A percentile compares a stretch with the other conserved stretches of the same genome.
phyloP scores from a whole-genome alignment of 2,329 filamentous ascomycete genomes.

The Sclerotinia trifoliorum region DNA sequence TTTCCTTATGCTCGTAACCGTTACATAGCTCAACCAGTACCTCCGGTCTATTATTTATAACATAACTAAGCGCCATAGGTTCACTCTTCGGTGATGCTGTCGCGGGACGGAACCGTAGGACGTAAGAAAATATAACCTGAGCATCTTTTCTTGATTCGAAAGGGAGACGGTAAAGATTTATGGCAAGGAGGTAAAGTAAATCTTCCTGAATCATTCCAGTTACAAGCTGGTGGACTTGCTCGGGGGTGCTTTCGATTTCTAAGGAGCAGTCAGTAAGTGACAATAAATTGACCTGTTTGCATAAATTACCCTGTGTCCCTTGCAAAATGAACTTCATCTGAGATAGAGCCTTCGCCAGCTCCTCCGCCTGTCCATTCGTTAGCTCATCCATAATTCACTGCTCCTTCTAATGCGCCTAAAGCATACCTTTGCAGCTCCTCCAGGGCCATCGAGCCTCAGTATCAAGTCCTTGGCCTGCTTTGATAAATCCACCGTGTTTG shows the following conservation, averaged over 20 bases:
- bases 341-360: slow-evolving; percentile 77
- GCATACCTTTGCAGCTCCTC: slow-evolving; percentile 54
- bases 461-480: slow-evolving; percentile 61
- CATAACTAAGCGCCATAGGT: slow-evolving; percentile 82
- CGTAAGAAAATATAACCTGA: slow-evolving; percentile 92
- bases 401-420: slow-evolving; percentile 5
- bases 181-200: slow-evolving; percentile 78
- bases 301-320: slow-evolving; percentile 74
- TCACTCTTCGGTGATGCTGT: slow-evolving; percentile 67
- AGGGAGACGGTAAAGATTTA: slow-evolving; percentile 78
- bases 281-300: neutral
- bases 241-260: slow-evolving; percentile 85
- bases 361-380: slow-evolving; percentile 64
- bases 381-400: slow-evolving; percentile 26
- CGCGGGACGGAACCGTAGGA: slow-evolving; percentile 82
- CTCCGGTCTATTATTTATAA: slow-evolving; percentile 81
- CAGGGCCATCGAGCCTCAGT: slow-evolving; percentile 57
- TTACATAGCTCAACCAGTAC: slow-evolving; percentile 85
- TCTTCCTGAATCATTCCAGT: slow-evolving; percentile 85
- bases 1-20: slow-evolving; percentile 87
- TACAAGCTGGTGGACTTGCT: slow-evolving; percentile 84
- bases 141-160: slow-evolving; percentile 97
- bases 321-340: slow-evolving; percentile 94
- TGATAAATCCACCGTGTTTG: slow-evolving; percentile 56
- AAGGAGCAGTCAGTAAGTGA: slow-evolving; percentile 26